Evolutionary conservation across 225 moss, liverwort and hornwort species (phyloP).

Genomic region (Takakia lepidozioides): DNA sequence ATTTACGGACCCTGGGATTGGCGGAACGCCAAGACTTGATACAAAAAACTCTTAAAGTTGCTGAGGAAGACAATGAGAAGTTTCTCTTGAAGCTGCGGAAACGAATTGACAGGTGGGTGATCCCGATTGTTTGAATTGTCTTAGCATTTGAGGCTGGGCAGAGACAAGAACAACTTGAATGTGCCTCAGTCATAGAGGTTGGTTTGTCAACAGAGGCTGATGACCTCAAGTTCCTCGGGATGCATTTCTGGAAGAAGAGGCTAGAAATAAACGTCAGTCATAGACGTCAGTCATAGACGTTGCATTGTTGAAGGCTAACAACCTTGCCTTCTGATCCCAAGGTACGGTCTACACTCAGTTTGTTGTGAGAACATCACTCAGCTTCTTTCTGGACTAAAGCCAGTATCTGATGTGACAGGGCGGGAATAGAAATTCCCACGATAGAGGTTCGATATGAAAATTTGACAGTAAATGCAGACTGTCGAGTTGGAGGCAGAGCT

Average conservation of each 20-base stretch:
- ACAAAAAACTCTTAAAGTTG: conserved; percentile 45
- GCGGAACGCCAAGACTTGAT: conserved; percentile 53
- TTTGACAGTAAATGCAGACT: conserved; percentile 52
- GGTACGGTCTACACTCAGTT: too few species aligned
- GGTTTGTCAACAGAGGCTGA: background rate
- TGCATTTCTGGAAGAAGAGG: background rate
- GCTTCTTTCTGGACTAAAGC: background rate
- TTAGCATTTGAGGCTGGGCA: background rate
- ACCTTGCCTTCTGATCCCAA: too few species aligned
- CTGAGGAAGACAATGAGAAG: conserved; percentile 51
- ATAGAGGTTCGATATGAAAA: conserved; percentile 70
- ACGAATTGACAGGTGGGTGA: conserved; percentile 53
- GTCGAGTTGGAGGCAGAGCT: conserved; percentile 60
- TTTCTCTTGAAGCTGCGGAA: conserved; percentile 64
- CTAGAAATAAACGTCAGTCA: background rate
- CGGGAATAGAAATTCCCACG: conserved; percentile 56
- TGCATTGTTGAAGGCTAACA: background rate
- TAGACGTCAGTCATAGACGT: background rate
- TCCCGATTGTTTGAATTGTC: too few species aligned
- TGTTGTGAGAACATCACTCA: background rate
- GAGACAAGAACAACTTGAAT: background rate
- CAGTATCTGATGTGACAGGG: conserved; percentile 15
- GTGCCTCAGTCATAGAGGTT: background rate
- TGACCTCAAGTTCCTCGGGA: background rate
- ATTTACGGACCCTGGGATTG: conserved; percentile 60